phyloP scores from a whole-genome alignment of 176 grass and related monocot species.

The Thalia dealbata region DNA sequence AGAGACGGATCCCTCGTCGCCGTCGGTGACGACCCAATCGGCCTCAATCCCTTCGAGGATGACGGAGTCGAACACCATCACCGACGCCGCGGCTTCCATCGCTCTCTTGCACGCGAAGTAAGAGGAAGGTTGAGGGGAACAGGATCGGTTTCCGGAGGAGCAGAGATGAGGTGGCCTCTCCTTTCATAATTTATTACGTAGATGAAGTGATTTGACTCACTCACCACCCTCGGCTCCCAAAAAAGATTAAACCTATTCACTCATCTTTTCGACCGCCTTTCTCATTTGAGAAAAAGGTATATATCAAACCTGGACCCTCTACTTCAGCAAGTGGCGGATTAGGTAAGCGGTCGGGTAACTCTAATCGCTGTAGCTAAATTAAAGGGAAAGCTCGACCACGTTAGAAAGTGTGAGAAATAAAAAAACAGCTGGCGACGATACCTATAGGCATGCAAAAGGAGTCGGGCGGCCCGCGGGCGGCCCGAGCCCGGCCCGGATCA shows the following conservation, averaged over 20 bases:
- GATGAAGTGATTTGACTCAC: too few species aligned
- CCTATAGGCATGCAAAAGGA: neutral
- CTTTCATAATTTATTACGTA: neutral
- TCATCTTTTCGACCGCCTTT: too few species aligned
- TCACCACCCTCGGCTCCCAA: too few species aligned
- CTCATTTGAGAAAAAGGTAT: too few species aligned
- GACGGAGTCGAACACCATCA: constrained; percentile 21
- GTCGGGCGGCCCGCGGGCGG: too few species aligned
- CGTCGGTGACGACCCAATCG: constrained; percentile 15
- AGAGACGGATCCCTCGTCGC: constrained; percentile 17
- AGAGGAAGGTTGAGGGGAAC: neutral
- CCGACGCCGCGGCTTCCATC: neutral
- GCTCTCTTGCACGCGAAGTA: neutral
- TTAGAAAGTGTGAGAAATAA: neutral
- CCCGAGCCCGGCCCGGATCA: too few species aligned
- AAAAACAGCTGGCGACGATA: neutral
- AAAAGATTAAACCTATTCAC: too few species aligned
- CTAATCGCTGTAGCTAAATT: too few species aligned
- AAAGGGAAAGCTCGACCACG: neutral
- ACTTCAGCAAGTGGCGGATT: neutral
- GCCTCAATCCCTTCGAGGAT: too few species aligned
- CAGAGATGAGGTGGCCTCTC: neutral
- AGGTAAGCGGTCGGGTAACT: too few species aligned
- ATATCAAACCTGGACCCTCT: too few species aligned
- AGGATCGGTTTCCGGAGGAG: neutral